These are phyloP conservation scores for Adansonia digitata DNA, from an alignment of 345 rosid species.

Conservation along the genomic window DNA sequence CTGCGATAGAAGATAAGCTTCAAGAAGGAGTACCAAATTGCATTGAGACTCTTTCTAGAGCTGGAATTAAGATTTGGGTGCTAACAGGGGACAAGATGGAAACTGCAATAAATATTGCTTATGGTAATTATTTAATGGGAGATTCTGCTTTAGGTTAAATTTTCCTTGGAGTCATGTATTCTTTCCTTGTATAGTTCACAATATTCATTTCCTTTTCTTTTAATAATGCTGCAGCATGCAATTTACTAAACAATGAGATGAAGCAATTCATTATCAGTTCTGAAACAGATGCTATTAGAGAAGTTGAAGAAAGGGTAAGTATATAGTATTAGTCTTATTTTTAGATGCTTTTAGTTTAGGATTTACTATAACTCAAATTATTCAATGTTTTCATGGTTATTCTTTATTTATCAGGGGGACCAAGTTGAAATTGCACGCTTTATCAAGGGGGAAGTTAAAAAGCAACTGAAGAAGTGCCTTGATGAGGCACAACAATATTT, in stretches of 20 bases:
- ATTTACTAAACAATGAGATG: slow-evolving; percentile 92
- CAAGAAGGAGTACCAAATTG: slow-evolving; percentile 99
- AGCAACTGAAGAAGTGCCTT: slow-evolving; percentile 64
- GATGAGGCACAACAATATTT: slow-evolving; percentile 77
- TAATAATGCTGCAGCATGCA: slow-evolving; percentile 72
- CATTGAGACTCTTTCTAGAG: slow-evolving; percentile 93
- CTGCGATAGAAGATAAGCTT: slow-evolving; percentile 99
- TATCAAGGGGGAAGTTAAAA: slow-evolving; percentile 83
- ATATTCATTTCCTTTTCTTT: slow-evolving; percentile 17
- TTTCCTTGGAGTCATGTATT: neutral
- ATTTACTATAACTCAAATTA: neutral
- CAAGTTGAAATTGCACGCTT: slow-evolving; percentile 89
- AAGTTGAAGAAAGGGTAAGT: slow-evolving; percentile 88
- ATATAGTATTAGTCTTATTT: slow-evolving; percentile 6
- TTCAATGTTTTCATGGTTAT: neutral
- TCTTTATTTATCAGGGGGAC: slow-evolving; percentile 59
- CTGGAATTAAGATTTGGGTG: slow-evolving; percentile 99
- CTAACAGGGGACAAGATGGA: slow-evolving; percentile 98
- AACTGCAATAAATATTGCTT: slow-evolving; percentile 98
- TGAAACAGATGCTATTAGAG: slow-evolving; percentile 83
- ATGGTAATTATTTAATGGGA: slow-evolving; percentile 47
- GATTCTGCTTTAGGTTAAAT: neutral
- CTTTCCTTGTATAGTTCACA: neutral
- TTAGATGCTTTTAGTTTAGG: slow-evolving; percentile 14
- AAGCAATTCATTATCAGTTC: slow-evolving; percentile 92